Evolutionary conservation across 2,329 filamentous ascomycete species (phyloP).

Genomic region (Colletotrichum sp.): DNA sequence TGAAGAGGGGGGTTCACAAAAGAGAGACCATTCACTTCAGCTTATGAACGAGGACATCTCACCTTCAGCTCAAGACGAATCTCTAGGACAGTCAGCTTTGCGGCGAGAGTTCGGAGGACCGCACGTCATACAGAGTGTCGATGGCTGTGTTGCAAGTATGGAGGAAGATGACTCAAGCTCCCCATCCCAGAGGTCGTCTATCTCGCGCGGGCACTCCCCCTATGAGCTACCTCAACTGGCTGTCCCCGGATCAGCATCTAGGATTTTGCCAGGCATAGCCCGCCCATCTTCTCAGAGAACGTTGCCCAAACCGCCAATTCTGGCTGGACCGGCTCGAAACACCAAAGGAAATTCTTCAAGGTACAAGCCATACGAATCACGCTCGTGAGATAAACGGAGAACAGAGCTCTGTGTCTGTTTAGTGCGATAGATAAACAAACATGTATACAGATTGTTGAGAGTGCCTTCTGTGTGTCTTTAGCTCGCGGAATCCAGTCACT

Average conservation of each 20-base stretch:
- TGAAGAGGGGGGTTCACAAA: too few species aligned
- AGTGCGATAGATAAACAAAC: background rate
- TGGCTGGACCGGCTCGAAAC: background rate
- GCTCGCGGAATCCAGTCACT: too few species aligned
- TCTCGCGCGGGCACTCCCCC: accelerated
- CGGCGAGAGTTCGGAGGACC: too few species aligned
- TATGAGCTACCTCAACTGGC: background rate
- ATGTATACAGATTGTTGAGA: background rate
- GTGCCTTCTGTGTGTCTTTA: background rate
- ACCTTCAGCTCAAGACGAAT: too few species aligned
- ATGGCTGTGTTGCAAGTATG: background rate
- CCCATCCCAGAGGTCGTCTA: background rate
- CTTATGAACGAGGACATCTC: too few species aligned
- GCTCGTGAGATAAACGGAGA: background rate
- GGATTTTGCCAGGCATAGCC: background rate
- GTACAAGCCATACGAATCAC: background rate
- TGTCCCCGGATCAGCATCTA: background rate
- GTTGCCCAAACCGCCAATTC: background rate
- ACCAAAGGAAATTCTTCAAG: background rate
- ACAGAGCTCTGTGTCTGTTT: background rate
- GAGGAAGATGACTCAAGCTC: background rate
- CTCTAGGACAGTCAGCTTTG: too few species aligned
- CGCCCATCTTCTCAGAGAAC: background rate
- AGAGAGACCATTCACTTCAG: too few species aligned
- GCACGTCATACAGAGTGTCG: too few species aligned